Conservation (phyloP, 164 flowering plant species). For the Santalum album region DNA sequence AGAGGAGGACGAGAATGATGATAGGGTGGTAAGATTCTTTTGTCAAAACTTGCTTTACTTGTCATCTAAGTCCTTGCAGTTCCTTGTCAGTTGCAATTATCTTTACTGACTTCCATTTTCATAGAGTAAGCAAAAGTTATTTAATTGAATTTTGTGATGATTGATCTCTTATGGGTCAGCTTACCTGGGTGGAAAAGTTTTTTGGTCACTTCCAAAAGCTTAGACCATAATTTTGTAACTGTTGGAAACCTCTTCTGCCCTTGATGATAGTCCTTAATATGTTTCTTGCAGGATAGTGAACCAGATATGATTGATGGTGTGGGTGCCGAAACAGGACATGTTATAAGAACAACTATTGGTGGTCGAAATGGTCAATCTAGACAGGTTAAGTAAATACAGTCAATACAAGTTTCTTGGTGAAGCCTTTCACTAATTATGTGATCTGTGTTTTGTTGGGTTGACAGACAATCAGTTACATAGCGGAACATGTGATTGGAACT, state of each 20-base stretch:
- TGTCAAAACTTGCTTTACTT: not conserved
- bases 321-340: slow-evolving; percentile 85
- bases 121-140: too few relatives aligned
- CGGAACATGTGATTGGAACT: slow-evolving; percentile 94
- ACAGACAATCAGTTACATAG: slow-evolving; percentile 76
- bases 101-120: not conserved
- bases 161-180: too few relatives aligned
- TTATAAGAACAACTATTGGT: slow-evolving; percentile 72
- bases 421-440: too few relatives aligned
- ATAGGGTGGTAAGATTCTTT: slow-evolving; percentile 41
- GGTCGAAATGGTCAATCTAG: slow-evolving; percentile 81
- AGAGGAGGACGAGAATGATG: slow-evolving; percentile 59
- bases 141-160: too few relatives aligned
- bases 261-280: too few relatives aligned
- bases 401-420: not conserved
- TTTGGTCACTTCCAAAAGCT: not conserved
- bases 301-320: slow-evolving; percentile 82
- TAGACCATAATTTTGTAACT: not conserved
- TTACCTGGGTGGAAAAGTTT: too few relatives aligned
- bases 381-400: slow-evolving; percentile 42
- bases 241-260: not conserved
- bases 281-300: slow-evolving; percentile 89
- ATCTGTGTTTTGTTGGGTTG: slow-evolving; percentile 3
- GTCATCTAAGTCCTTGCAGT: not conserved
- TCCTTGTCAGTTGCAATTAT: not conserved